These are phyloP conservation scores for Saccharomyces eubayanus DNA, from an alignment of 805 yeast species.

Conservation along the genomic window DNA sequence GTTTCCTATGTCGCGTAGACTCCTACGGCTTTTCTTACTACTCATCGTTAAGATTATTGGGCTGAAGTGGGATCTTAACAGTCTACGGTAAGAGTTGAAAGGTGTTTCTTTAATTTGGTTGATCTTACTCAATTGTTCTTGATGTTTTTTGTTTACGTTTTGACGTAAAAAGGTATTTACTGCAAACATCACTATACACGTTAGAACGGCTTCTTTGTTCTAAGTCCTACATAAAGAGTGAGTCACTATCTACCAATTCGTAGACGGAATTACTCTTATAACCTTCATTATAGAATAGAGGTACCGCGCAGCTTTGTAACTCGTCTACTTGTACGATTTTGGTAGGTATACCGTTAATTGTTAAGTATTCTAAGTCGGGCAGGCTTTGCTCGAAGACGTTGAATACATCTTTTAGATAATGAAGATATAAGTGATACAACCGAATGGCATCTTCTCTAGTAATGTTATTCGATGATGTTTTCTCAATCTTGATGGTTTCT, in stretches of 20 bases:
- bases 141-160: not conserved
- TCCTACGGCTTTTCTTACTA: not conserved
- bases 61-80: no score
- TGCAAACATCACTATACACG: not conserved
- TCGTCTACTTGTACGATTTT: conserved; percentile 20
- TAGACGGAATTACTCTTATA: conserved; percentile 27
- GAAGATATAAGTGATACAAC: conserved; percentile 30
- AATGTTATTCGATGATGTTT: conserved; percentile 2
- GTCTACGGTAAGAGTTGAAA: no score
- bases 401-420: conserved; percentile 29
- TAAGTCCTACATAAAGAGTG: conserved; percentile 17
- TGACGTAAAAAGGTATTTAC: not conserved
- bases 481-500: not conserved
- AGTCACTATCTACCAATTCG: conserved; percentile 24
- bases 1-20: not conserved
- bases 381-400: conserved; percentile 27
- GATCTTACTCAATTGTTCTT: not conserved
- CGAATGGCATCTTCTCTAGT: conserved; percentile 22
- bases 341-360: conserved; percentile 31
- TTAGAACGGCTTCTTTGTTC: not conserved
- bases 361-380: conserved; percentile 26
- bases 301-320: conserved; percentile 24
- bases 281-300: conserved; percentile 18
- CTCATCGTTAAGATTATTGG: not conserved
- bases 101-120: not conserved